Conservation (phyloP, 2,329 filamentous ascomycete species). For the Fusarium chlamydosporum region DNA sequence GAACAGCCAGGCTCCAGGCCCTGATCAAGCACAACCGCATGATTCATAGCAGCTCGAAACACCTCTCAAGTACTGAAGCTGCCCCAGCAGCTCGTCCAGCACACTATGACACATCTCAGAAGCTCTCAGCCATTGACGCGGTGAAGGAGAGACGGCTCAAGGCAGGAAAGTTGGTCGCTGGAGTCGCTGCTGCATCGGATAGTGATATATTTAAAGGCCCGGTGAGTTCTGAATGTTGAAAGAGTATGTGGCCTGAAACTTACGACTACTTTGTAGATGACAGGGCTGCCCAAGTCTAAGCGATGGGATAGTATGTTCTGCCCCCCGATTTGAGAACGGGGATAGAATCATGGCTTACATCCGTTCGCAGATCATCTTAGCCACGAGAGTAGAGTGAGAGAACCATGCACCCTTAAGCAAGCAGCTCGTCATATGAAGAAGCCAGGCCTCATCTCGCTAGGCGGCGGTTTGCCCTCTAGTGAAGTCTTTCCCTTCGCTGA, state of each 20-base stretch:
- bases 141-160: slow-evolving; percentile 68
- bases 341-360: slow-evolving; percentile 24
- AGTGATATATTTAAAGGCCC: slow-evolving; percentile 87
- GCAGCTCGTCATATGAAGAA: slow-evolving; percentile 84
- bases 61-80: slow-evolving; percentile 47
- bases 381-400: slow-evolving; percentile 70
- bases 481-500: slow-evolving; percentile 94
- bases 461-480: slow-evolving; percentile 88
- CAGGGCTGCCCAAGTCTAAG: slow-evolving; percentile 80
- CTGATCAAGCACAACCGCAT: slow-evolving; percentile 23
- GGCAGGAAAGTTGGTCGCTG: slow-evolving; percentile 79
- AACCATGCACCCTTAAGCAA: slow-evolving; percentile 82
- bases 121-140: slow-evolving; percentile 51
- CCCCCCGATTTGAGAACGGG: not conserved
- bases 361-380: slow-evolving; percentile 67
- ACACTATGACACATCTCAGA: slow-evolving; percentile 43
- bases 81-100: slow-evolving; percentile 47
- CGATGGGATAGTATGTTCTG: slow-evolving; percentile 84
- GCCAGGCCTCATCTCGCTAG: slow-evolving; percentile 90
- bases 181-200: slow-evolving; percentile 81
- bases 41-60: slow-evolving; percentile 40
- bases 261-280: slow-evolving; percentile 48
- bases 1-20: slow-evolving; percentile 41
- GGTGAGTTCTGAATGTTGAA: slow-evolving; percentile 59
- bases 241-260: not conserved